Percentiles rank a stretch among this genome's conserved stretches.
phyloP scores from a whole-genome alignment of 2,329 filamentous ascomycete species.

The Beauveria rudraprayagi region DNA sequence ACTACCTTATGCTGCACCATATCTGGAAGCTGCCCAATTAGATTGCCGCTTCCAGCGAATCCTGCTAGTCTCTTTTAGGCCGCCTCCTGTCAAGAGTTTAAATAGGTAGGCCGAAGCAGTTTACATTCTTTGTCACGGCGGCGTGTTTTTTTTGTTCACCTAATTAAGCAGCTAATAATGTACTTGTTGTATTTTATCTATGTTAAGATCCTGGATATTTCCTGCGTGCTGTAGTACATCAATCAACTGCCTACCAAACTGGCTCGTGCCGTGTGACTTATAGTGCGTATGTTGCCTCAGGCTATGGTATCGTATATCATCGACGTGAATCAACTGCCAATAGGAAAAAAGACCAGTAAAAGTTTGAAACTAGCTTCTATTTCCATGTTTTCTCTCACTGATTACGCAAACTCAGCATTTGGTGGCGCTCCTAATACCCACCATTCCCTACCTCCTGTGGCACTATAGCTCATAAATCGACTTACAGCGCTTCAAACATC shows the following conservation, averaged over 20 bases:
- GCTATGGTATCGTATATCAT: neutral
- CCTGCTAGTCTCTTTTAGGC: neutral
- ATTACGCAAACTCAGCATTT: no score
- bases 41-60: conserved; percentile 1
- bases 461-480: neutral
- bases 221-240: neutral
- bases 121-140: neutral
- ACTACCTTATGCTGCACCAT: neutral
- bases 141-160: neutral
- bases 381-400: no score
- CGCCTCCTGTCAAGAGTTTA: conserved; percentile 1
- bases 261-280: neutral
- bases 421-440: neutral
- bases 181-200: neutral
- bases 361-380: no score
- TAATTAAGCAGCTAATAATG: no score
- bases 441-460: neutral
- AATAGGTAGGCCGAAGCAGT: neutral
- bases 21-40: neutral
- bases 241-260: neutral
- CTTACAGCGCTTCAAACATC: neutral
- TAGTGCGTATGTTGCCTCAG: neutral
- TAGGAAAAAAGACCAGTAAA: neutral
- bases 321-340: neutral
- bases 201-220: neutral